Evolutionary conservation across 305 asterid species (phyloP), one percentile per base, ranked within the genome.

Genomic region (Plantago coronopus): DNA sequence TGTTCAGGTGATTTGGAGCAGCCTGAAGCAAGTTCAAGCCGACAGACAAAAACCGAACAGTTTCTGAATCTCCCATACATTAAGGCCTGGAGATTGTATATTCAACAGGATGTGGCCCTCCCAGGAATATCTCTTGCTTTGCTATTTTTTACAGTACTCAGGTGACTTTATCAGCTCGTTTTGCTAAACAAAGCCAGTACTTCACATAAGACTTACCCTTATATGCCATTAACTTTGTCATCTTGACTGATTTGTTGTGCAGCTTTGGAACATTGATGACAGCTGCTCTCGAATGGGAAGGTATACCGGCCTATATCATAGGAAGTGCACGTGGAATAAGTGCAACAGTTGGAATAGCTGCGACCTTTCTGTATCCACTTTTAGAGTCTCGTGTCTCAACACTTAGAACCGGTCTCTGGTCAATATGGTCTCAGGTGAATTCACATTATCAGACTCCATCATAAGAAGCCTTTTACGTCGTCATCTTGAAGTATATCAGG

Each of bases 201-300:
- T 5, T 25, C 2, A 25, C 29, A 25, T 2, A 25, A 25, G 5
- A 5, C n/a, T n/a, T n/a, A 25, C 29, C 5, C 2, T 25, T 25
- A 5, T 25, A 5, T 25, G 29, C 29, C 5, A 25, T 2, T 25
- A 25, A 25, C 29, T 25, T 25, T 21, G 7, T 12, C 18, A 17
- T 14, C 37, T 51, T 51, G 16, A 23, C 40, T 16, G 0, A 15
- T 44, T 51, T 42, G 15, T 63, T 45, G 9, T 51, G 60, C 78
- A 93, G 99, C 78, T 93, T 89, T 56, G 96, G 99, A 51, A 80
- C 97, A 16, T 71, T 93, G 65, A 93, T 93, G 98, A 93, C 96
- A 1, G 98, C 98, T 46, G 54, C 84, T 12, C 74, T 93, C 53
- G 86, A 85, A 74, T 93, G 97, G 98, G 80, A 87, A 71, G 96